Percentiles rank a stretch among this genome's conserved stretches.
These are phyloP conservation scores for Talaromyces sp. DNA, from an alignment of 2,329 filamentous ascomycete genomes.

Conservation along the genomic window DNA sequence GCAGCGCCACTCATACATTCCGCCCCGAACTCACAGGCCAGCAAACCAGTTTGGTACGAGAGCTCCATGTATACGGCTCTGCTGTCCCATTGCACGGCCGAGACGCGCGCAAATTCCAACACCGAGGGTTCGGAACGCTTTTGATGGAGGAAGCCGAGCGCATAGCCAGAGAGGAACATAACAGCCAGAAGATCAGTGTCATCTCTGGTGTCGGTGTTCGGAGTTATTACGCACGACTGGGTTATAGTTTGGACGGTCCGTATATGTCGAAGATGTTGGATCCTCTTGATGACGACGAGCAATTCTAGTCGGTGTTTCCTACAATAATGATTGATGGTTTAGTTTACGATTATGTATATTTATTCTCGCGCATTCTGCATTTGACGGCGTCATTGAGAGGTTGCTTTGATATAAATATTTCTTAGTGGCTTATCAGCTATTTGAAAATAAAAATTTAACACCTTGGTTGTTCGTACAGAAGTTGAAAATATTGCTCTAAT, in stretches of 20 bases:
- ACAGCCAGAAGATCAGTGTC: constrained; percentile 89
- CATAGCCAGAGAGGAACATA: constrained; percentile 90
- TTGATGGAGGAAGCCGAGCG: constrained; percentile 97
- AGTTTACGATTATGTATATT: background rate
- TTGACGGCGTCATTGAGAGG: constrained; percentile 4
- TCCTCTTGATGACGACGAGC: constrained; percentile 25
- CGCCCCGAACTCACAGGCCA: constrained; percentile 80
- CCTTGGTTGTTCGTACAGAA: no score
- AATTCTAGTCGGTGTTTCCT: background rate
- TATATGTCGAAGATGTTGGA: constrained; percentile 60
- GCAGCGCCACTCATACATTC: constrained; percentile 86
- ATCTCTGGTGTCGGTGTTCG: constrained; percentile 97
- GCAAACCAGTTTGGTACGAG: constrained; percentile 85
- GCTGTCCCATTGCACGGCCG: constrained; percentile 96
- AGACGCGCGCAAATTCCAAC: constrained; percentile 95
- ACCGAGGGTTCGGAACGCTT: constrained; percentile 93
- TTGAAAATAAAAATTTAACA: background rate
- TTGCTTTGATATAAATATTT: background rate
- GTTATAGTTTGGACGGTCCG: constrained; percentile 88
- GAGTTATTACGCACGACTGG: constrained; percentile 89
- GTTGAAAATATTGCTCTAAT: background rate
- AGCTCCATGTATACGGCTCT: constrained; percentile 94
- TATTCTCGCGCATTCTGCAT: constrained; percentile 6
- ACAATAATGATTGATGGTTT: background rate
- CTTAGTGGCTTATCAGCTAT: background rate